phyloP scores from a whole-genome alignment of 345 rosid species.

The Gossypium arboreum region DNA sequence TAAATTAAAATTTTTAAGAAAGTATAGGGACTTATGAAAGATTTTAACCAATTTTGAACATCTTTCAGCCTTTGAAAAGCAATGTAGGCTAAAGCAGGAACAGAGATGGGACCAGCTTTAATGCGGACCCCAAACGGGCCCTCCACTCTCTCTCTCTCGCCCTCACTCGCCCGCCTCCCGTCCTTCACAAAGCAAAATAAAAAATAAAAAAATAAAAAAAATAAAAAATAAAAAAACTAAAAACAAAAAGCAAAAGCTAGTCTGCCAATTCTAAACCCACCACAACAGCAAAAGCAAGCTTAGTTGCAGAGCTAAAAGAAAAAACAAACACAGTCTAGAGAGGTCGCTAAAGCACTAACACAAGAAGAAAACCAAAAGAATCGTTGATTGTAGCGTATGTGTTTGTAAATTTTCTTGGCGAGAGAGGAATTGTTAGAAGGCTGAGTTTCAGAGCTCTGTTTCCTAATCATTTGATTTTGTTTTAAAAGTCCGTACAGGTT shows the following conservation, averaged over 20 bases:
- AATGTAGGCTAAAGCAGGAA: constrained; percentile 51
- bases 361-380: no score
- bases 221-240: background rate
- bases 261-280: background rate
- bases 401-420: background rate
- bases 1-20: no score
- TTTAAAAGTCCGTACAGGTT: background rate
- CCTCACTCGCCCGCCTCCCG: background rate
- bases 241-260: constrained; percentile 7
- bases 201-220: background rate
- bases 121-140: constrained; percentile 10
- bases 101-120: constrained; percentile 36
- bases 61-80: constrained; percentile 17
- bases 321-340: background rate
- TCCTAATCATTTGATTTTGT: background rate
- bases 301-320: background rate
- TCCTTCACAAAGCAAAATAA: background rate
- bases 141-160: background rate
- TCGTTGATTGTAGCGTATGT: background rate
- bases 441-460: background rate
- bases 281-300: background rate
- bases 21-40: no score
- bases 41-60: no score
- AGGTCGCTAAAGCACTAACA: background rate
- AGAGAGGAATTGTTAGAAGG: background rate